Evolutionary conservation across 805 yeast species (phyloP).

Genomic region (Clavispora carvajalis): DNA sequence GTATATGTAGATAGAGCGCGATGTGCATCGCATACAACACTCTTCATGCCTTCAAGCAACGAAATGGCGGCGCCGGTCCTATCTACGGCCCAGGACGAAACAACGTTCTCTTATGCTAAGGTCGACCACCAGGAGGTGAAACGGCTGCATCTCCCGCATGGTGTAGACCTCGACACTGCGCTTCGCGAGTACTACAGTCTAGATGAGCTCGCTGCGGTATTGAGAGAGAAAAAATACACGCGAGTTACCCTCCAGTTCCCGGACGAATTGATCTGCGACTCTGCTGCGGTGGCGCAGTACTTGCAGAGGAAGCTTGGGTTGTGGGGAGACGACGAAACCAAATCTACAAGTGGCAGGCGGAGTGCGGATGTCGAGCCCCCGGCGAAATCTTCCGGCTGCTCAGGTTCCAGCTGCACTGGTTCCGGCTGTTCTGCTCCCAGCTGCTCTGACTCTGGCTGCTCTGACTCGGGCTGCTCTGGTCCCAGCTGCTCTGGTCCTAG

Average conservation of each 20-base stretch:
- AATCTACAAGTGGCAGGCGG: too few relatives aligned
- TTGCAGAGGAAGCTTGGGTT: conserved; percentile 37
- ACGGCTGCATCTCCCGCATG: conserved; percentile 20
- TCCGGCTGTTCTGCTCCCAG: too few relatives aligned
- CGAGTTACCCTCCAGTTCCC: conserved; percentile 87
- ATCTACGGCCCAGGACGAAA: conserved; percentile 69
- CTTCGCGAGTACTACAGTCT: conserved; percentile 53
- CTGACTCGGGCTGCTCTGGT: neutral
- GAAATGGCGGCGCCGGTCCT: conserved; percentile 55
- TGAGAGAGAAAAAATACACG: conserved; percentile 35
- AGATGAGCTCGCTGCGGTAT: conserved; percentile 38
- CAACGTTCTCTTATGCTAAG: conserved; percentile 44
- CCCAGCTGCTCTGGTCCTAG: neutral
- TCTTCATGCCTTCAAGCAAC: conserved; percentile 7
- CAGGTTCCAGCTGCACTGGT: too few relatives aligned
- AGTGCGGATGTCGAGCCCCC: too few relatives aligned
- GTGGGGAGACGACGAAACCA: neutral
- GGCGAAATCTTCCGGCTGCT: too few relatives aligned
- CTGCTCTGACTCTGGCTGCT: too few relatives aligned
- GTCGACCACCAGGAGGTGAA: conserved; percentile 21
- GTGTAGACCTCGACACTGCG: conserved; percentile 16
- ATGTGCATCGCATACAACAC: neutral
- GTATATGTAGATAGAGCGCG: too few relatives aligned
- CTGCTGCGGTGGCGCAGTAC: conserved; percentile 60
- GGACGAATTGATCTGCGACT: conserved; percentile 70